Evolutionary conservation across 2,329 filamentous ascomycete genomes (phyloP).

Genomic region (Nothomitra cinnamomea): DNA sequence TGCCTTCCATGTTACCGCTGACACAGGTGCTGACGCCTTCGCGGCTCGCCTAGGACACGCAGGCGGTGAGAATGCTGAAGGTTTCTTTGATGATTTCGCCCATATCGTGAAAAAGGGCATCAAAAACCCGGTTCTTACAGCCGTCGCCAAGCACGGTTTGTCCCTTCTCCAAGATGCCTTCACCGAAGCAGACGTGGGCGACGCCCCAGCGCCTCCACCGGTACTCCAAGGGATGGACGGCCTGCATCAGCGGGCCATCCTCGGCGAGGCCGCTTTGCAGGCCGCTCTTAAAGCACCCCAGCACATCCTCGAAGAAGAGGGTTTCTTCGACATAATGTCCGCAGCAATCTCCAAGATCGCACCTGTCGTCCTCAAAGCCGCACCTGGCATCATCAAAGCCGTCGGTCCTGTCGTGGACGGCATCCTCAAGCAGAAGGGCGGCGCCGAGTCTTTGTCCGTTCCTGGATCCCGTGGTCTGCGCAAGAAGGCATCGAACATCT

Average conservation of each 20-base stretch:
- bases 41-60: slow-evolving; percentile 1
- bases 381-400: slow-evolving; percentile 4
- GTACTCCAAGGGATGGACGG: slow-evolving; percentile 5
- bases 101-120: slow-evolving; percentile 1
- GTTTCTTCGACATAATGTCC: slow-evolving; percentile 6
- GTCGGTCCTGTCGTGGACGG: slow-evolving; percentile 2
- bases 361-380: slow-evolving; percentile 4
- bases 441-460: not conserved
- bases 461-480: not conserved
- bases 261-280: slow-evolving; percentile 5
- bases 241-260: slow-evolving; percentile 5
- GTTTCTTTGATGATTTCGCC: slow-evolving; percentile 4
- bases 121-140: slow-evolving; percentile 4
- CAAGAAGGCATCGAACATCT: not conserved
- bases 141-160: slow-evolving; percentile 5
- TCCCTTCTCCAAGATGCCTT: slow-evolving; percentile 1
- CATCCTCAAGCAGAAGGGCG: slow-evolving; percentile 2
- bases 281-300: slow-evolving; percentile 5
- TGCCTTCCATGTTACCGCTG: not conserved
- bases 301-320: slow-evolving; percentile 6
- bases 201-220: not conserved
- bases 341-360: slow-evolving; percentile 1
- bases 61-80: slow-evolving; percentile 1
- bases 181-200: slow-evolving; percentile 1
- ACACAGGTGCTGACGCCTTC: not conserved